Evolutionary conservation across 352 stramenopile genomes (phyloP).

Genomic region (Phytophthora podocarpi): DNA sequence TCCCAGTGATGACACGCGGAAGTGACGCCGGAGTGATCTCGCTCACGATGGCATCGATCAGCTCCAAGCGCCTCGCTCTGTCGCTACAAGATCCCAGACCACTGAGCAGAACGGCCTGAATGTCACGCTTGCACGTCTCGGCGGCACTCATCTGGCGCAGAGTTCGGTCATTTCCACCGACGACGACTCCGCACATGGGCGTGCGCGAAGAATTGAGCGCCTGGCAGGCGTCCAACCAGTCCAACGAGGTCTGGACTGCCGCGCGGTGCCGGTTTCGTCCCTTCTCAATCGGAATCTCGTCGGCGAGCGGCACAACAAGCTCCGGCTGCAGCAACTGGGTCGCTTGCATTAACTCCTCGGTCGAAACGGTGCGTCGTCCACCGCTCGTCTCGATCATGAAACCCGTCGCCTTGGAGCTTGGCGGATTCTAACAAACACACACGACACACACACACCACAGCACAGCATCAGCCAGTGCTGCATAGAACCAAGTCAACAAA

Average conservation of each 20-base stretch:
- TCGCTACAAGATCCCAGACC: conserved; percentile 56
- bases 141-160: conserved; percentile 55
- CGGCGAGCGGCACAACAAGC: conserved; percentile 67
- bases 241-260: conserved; percentile 64
- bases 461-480: too few relatives aligned
- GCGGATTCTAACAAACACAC: conserved; percentile 41
- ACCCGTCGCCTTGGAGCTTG: conserved; percentile 48
- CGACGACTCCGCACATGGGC: conserved; percentile 67
- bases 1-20: conserved; percentile 66
- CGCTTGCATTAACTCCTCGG: conserved; percentile 66
- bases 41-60: conserved; percentile 56
- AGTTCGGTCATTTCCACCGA: conserved; percentile 63
- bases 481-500: too few relatives aligned
- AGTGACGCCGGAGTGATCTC: conserved; percentile 40
- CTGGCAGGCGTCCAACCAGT: conserved; percentile 77
- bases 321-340: conserved; percentile 53
- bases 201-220: conserved; percentile 12
- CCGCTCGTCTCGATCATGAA: conserved; percentile 67
- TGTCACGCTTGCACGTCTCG: conserved; percentile 71
- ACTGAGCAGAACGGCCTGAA: conserved; percentile 72
- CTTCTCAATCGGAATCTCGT: conserved; percentile 64
- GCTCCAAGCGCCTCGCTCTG: conserved; percentile 35
- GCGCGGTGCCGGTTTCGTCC: conserved; percentile 70
- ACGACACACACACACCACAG: too few relatives aligned
- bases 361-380: conserved; percentile 50